A percentile compares a stretch with the other conserved stretches of the same genome.
These are phyloP conservation scores for Yamadazyma songkhlaensis DNA, from an alignment of 1,139 yeast genomes.

Conservation along the genomic window DNA sequence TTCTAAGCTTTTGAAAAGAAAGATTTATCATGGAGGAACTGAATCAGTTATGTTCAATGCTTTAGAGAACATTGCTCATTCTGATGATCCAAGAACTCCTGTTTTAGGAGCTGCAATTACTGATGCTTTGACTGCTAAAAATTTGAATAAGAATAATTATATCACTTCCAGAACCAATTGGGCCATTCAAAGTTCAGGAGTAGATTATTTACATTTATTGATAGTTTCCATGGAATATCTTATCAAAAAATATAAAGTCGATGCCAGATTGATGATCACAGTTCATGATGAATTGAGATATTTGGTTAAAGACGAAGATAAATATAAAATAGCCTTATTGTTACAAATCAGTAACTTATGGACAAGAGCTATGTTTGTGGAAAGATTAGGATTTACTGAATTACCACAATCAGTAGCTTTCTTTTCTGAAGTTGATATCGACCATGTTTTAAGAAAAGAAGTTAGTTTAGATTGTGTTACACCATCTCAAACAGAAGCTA, in stretches of 20 bases:
- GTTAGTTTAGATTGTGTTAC: slow-evolving; percentile 87
- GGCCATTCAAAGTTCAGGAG: slow-evolving; percentile 98
- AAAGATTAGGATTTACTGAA: slow-evolving; percentile 84
- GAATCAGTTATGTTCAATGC: slow-evolving; percentile 91
- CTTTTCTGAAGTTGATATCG: slow-evolving; percentile 92
- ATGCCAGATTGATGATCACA: slow-evolving; percentile 79
- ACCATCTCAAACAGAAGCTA: slow-evolving; percentile 74
- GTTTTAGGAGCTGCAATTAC: slow-evolving; percentile 93
- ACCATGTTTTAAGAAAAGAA: slow-evolving; percentile 82
- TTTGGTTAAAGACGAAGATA: slow-evolving; percentile 69
- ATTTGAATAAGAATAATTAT: slow-evolving; percentile 65
- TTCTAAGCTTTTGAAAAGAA: slow-evolving; percentile 27
- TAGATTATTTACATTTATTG: slow-evolving; percentile 85
- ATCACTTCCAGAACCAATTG: slow-evolving; percentile 92
- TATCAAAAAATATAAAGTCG: slow-evolving; percentile 58
- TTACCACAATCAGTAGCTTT: slow-evolving; percentile 95
- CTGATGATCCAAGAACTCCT: slow-evolving; percentile 84
- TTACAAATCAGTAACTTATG: slow-evolving; percentile 88
- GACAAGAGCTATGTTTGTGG: slow-evolving; percentile 96
- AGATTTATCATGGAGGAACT: slow-evolving; percentile 84
- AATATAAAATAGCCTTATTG: slow-evolving; percentile 73
- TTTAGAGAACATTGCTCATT: slow-evolving; percentile 82
- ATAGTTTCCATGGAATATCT: slow-evolving; percentile 88
- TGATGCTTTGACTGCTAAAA: slow-evolving; percentile 65
- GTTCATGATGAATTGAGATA: slow-evolving; percentile 96